Base-by-base conservation (phyloP, 352 stramenopile species). In the Globisporangium heterothallicum region DNA sequence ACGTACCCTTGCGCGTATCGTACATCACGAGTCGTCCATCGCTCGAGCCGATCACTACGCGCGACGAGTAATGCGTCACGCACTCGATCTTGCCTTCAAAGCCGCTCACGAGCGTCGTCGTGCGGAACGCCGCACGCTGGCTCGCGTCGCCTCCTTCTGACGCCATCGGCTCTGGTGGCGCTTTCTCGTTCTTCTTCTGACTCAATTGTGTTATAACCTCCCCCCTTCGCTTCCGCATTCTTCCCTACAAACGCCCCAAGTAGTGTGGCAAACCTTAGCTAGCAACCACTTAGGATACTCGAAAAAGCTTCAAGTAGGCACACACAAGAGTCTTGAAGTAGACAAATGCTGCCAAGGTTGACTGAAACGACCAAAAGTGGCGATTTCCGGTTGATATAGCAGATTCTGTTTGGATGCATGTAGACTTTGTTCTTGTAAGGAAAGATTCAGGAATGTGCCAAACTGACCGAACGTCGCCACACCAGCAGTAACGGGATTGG, bases 1-100 rank as follows among this genome's bases (percentile, higher is more conserved):
- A 76, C 26, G 80, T 81, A 43, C 83, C 84, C 40, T 92, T 94
- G 53, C 84, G 81, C 41, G 84, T 94, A 65, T 94, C 84, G 53
- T 78, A 94, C 79, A 94, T 90, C 49, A 92, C 78, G 32, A 94
- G 69, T 0, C 79, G 81, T 0, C 84, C 81, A 42, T 94, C 84
- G 53, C 70, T 66, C 42, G 84, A 86, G 64, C 84, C 84, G 32
- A 94, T 58, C 10, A 94, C 78, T 32, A 94, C 81, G 51, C 84
- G 81, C n/a, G 74, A 92, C 29, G 81, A 92, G 66, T 94, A 94
- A 64, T 92, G 82, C 44, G 81, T 84, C 42, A 92, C 75, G 49
- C 81, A 90, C 52, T 92, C 79, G 44, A 94, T 74, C 53, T 87
- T 88, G 19, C 84, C 84, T 26, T 90, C 72, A 47, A 92, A 94